Evolutionary conservation across 192 early-diverging fungal genomes (phyloP), one percentile per base, ranked within the genome.

Genomic region (Dispira simplex): DNA sequence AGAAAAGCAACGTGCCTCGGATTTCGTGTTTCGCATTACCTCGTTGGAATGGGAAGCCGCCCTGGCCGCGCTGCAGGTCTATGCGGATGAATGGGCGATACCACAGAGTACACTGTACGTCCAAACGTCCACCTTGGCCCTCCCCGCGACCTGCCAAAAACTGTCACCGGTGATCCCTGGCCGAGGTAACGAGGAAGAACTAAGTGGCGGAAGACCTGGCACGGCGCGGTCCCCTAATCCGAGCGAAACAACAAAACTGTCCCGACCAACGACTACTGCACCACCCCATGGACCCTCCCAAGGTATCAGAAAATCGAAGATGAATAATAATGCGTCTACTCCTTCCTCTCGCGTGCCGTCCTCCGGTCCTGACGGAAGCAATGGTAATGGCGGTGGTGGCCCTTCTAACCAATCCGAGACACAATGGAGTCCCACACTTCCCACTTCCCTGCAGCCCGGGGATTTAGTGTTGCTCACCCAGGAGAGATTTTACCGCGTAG

Each of bases 311-410:
- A n/a, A 9, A 9, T 9, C 20, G 51, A 11, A 9, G 10, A 53
- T 53, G 51, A 20, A 25, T 20, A 20, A 20, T 0, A 20, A 9
- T 1, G 51, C 51, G 13, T 53, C 26, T n/a, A 8, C 51, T 53
- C 18, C 51, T 26, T 18, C 26, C 21, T 20, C 21, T 1, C 51
- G 51, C 1, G 51, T 25, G 9, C 51, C 51, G 51, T 39, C 32
- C 6, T 53, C 51, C 51, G 26, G 26, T 1, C 8, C 10, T 18
- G 10, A 25, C n/a, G n/a, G n/a, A n/a, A n/a, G n/a, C 82, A n/a
- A 20, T n/a, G 21, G 11, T 9, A 10, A 53, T 18, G 8, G 21
- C 13, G 18, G 26, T 1, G 11, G 21, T 9, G 51, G 26, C 18
- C 10, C 51, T 53, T 11, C 18, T 18, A 20, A 0, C 10, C 9